Percentiles rank a stretch among this genome's conserved stretches.
Evolutionary conservation across 495 filamentous ascomycete genomes (phyloP).

Genomic region (Opeltia flavorubescens): DNA sequence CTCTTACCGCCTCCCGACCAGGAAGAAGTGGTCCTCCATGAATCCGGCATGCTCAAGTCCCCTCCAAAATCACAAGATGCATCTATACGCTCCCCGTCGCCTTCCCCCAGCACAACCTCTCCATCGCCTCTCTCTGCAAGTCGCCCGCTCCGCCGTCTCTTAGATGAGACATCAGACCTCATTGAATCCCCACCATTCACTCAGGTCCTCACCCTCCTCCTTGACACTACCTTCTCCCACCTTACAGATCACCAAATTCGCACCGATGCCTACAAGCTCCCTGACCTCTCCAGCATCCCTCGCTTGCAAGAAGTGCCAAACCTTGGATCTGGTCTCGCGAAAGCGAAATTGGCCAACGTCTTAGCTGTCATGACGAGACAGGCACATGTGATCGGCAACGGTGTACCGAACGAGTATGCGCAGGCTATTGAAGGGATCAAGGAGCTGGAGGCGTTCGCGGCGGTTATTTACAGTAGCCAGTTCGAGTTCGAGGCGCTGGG

Average conservation of each 20-base stretch:
- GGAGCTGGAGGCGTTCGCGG: slow-evolving; percentile 87
- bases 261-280: slow-evolving; percentile 58
- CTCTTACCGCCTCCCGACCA: slow-evolving; percentile 65
- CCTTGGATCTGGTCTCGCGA: slow-evolving; percentile 16
- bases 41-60: slow-evolving; percentile 52
- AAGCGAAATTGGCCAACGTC: slow-evolving; percentile 76
- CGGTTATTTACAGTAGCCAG: slow-evolving; percentile 86
- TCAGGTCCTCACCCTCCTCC: slow-evolving; percentile 66
- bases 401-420: slow-evolving; percentile 80
- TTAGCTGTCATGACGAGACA: slow-evolving; percentile 76
- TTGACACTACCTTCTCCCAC: slow-evolving; percentile 73
- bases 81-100: slow-evolving; percentile 1
- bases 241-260: slow-evolving; percentile 68
- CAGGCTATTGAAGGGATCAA: slow-evolving; percentile 65
- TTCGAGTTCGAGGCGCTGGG: slow-evolving; percentile 52
- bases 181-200: slow-evolving; percentile 86
- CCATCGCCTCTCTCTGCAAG: slow-evolving; percentile 16
- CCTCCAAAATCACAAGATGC: slow-evolving; percentile 30
- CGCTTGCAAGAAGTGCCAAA: slow-evolving; percentile 26
- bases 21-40: slow-evolving; percentile 67
- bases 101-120: slow-evolving; percentile 9
- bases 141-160: slow-evolving; percentile 57
- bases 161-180: slow-evolving; percentile 90
- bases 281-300: slow-evolving; percentile 27
- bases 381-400: slow-evolving; percentile 77